Conservation (phyloP, 148 eudicot genomes). For the Vaccinium darrowii region DNA sequence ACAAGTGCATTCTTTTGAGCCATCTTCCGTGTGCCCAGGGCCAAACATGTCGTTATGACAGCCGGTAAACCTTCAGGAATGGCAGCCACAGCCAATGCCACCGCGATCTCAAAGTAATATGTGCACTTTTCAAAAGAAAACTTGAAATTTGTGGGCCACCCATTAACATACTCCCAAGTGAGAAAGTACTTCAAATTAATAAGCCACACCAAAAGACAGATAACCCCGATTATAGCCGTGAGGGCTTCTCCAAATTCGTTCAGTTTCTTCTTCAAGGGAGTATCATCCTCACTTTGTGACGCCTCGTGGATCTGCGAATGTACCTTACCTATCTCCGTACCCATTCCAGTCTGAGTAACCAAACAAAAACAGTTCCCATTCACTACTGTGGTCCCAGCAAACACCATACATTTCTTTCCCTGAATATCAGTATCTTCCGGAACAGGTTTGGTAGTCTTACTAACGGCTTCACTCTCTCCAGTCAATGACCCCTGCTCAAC, state of each 20-base stretch:
- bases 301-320: constrained; percentile 78
- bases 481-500: constrained; percentile 89
- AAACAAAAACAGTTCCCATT: constrained; percentile 67
- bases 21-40: constrained; percentile 79
- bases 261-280: constrained; percentile 73
- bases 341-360: constrained; percentile 67
- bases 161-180: constrained; percentile 66
- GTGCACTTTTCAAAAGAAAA: constrained; percentile 83
- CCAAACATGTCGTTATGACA: constrained; percentile 81
- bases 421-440: constrained; percentile 65
- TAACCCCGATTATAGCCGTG: constrained; percentile 60
- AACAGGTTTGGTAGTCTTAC: constrained; percentile 71
- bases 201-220: constrained; percentile 67
- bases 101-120: constrained; percentile 76
- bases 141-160: constrained; percentile 69
- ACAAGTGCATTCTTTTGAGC: constrained; percentile 85
- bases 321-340: constrained; percentile 67
- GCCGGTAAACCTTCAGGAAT: constrained; percentile 87
- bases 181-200: constrained; percentile 75
- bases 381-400: constrained; percentile 77
- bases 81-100: constrained; percentile 81
- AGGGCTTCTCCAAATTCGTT: constrained; percentile 75
- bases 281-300: constrained; percentile 57
- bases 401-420: constrained; percentile 71
- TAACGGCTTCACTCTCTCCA: constrained; percentile 90